phyloP scores from a whole-genome alignment of 2,329 filamentous ascomycete genomes.

The Bipolaris oryzae region DNA sequence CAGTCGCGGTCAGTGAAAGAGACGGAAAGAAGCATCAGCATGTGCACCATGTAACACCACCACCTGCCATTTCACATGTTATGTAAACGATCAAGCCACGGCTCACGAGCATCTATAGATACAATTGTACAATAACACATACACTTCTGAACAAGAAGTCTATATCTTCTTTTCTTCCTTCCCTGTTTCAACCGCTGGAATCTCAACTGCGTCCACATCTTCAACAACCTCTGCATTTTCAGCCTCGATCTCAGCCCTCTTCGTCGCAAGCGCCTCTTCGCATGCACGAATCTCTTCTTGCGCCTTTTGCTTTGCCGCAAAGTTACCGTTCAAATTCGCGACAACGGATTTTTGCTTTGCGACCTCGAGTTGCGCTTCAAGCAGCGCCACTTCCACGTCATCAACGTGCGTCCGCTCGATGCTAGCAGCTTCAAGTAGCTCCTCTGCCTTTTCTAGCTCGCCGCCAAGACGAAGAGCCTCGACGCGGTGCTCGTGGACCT shows the following conservation, averaged over 20 bases:
- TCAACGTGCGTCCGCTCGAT: constrained; percentile 24
- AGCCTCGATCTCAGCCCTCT: constrained; percentile 16
- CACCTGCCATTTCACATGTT: constrained; percentile 6
- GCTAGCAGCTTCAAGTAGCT: constrained; percentile 20
- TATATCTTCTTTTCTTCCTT: constrained; percentile 19
- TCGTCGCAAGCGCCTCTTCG: constrained; percentile 16
- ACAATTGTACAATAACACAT: constrained; percentile 23
- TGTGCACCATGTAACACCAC: constrained; percentile 4
- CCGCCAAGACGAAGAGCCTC: constrained; percentile 23
- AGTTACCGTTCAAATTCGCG: constrained; percentile 14
- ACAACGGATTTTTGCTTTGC: constrained; percentile 21
- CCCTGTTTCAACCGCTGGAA: background rate
- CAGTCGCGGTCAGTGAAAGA: background rate
- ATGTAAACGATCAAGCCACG: constrained; percentile 17
- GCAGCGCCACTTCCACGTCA: constrained; percentile 14
- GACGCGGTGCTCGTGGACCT: constrained; percentile 31
- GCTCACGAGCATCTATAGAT: constrained; percentile 22
- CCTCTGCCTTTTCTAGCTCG: constrained; percentile 15
- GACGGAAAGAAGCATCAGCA: background rate
- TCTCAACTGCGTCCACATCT: background rate
- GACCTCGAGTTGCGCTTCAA: constrained; percentile 19
- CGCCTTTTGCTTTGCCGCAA: constrained; percentile 14
- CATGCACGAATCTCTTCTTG: constrained; percentile 16
- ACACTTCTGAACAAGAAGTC: background rate
- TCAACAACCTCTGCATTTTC: constrained; percentile 4